Base-by-base conservation (phyloP, 192 early-diverging fungal species). In the Coemansia nantahalensis region DNA sequence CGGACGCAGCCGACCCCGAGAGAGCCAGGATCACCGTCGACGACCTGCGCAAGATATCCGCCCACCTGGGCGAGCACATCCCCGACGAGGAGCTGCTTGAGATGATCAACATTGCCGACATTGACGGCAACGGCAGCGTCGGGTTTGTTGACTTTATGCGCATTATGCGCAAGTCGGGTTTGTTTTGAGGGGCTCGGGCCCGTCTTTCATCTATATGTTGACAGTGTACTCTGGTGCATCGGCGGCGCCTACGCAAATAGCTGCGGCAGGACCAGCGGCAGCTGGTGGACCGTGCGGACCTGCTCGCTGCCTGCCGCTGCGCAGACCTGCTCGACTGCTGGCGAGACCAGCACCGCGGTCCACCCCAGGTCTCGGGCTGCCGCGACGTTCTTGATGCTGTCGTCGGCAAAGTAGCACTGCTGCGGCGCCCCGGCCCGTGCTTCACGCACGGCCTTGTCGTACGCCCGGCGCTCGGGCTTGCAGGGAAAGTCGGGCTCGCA, bases 341-440 rank as follows among this genome's bases (percentile, higher is more conserved):
- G 52, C 14, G 64, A 63, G 5, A 80, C 72, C 19, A 75, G 64
- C 17, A 82, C 75, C 0, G 74, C 45, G 0, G 70, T 79, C 79
- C 80, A 79, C 16, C 79, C 82, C 9, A 78, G 36, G 32, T 48
- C 30, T 42, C 39, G 43, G 12, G 87, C 90, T 10, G 71, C 79
- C 35, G 81, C 75, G 5, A 90, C 73, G 53, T 92, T 92, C 9
- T 50, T 63, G 4, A 75, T 75, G 8, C 81, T 79, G 59, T 92
- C 90, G 51, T 92, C 90, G 1, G 86, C 90, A 63, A 92, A 82
- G 57, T 80, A 92, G 63, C 86, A 88, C 32, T 79, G 47, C 16
- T 45, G 65, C 6, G 65, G 50, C 42, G 84, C 81, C 5, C 56
- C 45, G 5, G 85, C 80, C 2, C 82, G 82, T 1, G 89, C 86